Evolutionary conservation across 1,284 basidiomycete genomes (phyloP).

Genomic region (Polyporus tsugae): DNA sequence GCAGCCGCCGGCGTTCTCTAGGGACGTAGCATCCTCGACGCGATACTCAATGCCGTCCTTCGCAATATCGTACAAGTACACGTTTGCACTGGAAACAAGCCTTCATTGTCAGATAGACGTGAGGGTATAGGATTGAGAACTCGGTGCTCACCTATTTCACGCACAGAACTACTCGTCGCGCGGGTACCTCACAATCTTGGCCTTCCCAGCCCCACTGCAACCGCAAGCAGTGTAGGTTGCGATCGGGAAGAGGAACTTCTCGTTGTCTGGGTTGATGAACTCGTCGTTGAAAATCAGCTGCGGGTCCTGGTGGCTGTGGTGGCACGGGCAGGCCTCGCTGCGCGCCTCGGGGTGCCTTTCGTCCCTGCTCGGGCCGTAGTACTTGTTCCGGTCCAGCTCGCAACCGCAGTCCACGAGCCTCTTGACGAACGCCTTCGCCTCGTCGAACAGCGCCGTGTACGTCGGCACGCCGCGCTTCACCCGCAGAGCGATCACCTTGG

Average conservation of each 20-base stretch:
- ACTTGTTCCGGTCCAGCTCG: neutral
- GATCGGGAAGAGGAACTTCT: constrained; percentile 3
- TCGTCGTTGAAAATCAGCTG: constrained; percentile 1
- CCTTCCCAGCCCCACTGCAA: neutral
- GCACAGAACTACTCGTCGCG: neutral
- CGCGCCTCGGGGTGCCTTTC: neutral
- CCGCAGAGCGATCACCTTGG: neutral
- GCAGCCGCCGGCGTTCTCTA: neutral
- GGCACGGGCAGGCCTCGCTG: neutral
- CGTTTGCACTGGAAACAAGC: neutral
- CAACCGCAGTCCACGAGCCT: neutral
- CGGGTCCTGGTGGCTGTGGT: constrained; percentile 10
- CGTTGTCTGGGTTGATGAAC: constrained; percentile 1
- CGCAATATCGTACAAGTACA: neutral
- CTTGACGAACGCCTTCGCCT: constrained; percentile 4
- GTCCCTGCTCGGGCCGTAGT: constrained; percentile 6
- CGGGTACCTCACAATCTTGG: neutral
- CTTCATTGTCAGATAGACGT: neutral
- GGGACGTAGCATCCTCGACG: neutral
- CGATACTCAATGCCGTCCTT: neutral
- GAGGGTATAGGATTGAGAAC: neutral
- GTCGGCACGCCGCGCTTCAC: constrained; percentile 5
- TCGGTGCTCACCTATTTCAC: neutral
- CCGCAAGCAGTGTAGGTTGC: neutral
- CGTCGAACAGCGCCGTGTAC: neutral